A percentile compares a stretch with the other conserved stretches of the same genome.
These are phyloP conservation scores for Dendrobium nobile DNA, from an alignment of 106 monocot genomes.

Conservation along the genomic window DNA sequence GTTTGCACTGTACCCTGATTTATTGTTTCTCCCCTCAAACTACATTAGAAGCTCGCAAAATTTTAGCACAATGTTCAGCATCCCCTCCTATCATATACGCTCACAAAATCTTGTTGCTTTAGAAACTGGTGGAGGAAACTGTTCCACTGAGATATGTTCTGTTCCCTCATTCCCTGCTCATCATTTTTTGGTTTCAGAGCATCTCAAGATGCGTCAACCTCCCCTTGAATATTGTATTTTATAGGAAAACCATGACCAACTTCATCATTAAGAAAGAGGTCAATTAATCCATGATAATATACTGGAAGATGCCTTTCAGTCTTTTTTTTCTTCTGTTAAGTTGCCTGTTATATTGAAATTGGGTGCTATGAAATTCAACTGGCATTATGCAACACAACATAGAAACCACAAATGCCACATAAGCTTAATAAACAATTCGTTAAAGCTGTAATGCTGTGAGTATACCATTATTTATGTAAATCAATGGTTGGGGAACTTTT, in stretches of 20 bases:
- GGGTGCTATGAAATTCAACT: not conserved
- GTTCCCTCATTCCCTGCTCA: not conserved
- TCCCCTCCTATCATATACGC: not conserved
- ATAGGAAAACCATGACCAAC: not conserved
- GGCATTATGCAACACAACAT: not conserved
- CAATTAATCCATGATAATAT: not conserved
- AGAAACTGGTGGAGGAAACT: not conserved
- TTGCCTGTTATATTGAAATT: not conserved
- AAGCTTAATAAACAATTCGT: not conserved
- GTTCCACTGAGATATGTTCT: not conserved
- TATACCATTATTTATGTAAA: not conserved
- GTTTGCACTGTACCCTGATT: not conserved
- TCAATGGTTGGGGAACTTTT: not conserved
- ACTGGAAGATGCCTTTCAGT: not conserved
- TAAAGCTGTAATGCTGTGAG: not conserved
- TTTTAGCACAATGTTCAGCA: not conserved
- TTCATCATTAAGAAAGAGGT: not conserved
- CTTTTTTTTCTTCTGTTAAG: not conserved
- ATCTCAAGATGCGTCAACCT: not conserved
- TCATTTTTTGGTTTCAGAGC: not conserved
- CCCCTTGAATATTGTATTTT: not conserved
- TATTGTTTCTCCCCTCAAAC: not conserved
- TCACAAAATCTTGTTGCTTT: not conserved
- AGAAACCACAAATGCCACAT: not conserved
- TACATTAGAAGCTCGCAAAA: not conserved